phyloP scores from a whole-genome alignment of 1,139 yeast genomes.

The Groenewaldozyma auringiensis region DNA sequence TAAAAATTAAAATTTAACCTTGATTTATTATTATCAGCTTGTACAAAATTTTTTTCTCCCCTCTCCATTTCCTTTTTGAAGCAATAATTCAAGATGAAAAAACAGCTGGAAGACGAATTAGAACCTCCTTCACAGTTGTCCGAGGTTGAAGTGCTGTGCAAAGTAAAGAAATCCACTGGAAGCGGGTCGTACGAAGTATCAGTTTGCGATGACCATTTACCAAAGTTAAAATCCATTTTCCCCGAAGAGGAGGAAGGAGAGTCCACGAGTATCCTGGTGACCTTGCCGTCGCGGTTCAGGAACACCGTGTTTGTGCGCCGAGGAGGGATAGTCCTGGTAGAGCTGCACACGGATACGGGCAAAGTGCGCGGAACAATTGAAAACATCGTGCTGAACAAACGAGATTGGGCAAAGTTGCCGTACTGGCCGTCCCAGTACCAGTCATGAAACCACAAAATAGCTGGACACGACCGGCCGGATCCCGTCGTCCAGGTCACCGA shows the following conservation, averaged over 20 bases:
- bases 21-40: not conserved
- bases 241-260: conserved; percentile 8
- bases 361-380: conserved; percentile 31
- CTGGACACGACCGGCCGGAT: too few species aligned
- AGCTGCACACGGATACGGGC: conserved; percentile 18
- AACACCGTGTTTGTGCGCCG: conserved; percentile 33
- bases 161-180: conserved; percentile 29
- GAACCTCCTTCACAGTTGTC: conserved; percentile 27
- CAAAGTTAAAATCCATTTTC: conserved; percentile 10
- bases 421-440: conserved; percentile 33
- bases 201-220: conserved; percentile 18
- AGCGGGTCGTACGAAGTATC: conserved; percentile 28
- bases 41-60: conserved; percentile 1
- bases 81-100: conserved; percentile 1
- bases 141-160: conserved; percentile 27
- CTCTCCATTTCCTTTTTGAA: too few species aligned
- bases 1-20: not conserved
- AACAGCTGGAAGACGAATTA: conserved; percentile 20
- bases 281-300: conserved; percentile 33
- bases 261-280: conserved; percentile 21
- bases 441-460: too few species aligned
- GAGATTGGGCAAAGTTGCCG: conserved; percentile 31
- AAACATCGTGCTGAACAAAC: conserved; percentile 30
- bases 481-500: too few species aligned
- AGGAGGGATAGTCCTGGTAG: conserved; percentile 32